Base-by-base conservation (phyloP, 2,329 filamentous ascomycete genomes). In the Paecilomyces fulvus region DNA sequence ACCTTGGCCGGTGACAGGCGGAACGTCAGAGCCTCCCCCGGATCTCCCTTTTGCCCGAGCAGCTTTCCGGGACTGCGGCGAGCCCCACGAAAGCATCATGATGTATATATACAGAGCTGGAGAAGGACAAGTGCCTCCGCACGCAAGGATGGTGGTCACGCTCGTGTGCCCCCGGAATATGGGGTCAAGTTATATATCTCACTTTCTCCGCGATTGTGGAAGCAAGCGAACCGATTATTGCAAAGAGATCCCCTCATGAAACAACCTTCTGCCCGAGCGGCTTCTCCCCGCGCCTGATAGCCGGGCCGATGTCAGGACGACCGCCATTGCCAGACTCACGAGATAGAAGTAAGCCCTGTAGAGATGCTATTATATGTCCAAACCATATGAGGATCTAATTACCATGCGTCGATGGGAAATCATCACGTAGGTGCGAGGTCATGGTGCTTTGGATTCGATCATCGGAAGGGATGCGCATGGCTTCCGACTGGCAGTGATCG, bases 41-140 rank as follows among this genome's bases (percentile, higher is more conserved):
- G 61, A 63, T 65, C 58, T 65, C 65, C 65, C 67, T 60, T 65
- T 67, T 60, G 61, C 61, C 67, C 66, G 66, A 66, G 37, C 51
- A 53, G 56, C 55, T 56, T 58, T 57, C 31, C 52, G 17, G 28
- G 12, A 20, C 52, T 43, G 28, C 14, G 37, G 20, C 25, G n/a
- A 53, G 28, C 48, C 48, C 48, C 48, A 14, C 48, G 37, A 43
- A 43, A 43, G 20, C 6, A 43, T 20, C 6, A 43, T 20, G n/a
- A 17, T 43, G 17, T n/a, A 43, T 43, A 31, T n/a, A 43, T 43
- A 31, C 37, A 43, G 17, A 43, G n/a, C 37, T 43, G 37, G 37
- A 43, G 37, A 43, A 43, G 37, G 14, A 43, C 37, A 12, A 43
- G 37, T 43, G 14, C 37, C 9, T 17, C n/a, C 37, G 12, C 37